These are phyloP conservation scores for Orbilia quercus DNA, from an alignment of 2,329 filamentous ascomycete genomes.

Conservation along the genomic window DNA sequence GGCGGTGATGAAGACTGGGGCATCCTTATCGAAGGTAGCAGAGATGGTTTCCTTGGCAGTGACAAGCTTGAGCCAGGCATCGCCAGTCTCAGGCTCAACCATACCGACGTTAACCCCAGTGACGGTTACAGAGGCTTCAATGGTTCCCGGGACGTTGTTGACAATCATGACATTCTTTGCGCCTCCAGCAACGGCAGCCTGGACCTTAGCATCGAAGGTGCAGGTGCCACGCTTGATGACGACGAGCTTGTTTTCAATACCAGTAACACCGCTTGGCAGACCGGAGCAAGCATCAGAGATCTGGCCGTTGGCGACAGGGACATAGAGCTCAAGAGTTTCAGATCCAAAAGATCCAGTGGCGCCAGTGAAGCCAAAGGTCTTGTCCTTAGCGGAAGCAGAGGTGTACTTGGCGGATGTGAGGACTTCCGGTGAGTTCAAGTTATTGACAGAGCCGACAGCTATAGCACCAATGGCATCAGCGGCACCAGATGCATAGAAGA, in stretches of 20 bases:
- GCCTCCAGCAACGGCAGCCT: conserved; percentile 68
- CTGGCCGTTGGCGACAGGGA: conserved; percentile 58
- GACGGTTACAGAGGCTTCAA: conserved; percentile 34
- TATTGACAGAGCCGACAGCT: conserved; percentile 64
- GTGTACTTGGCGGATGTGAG: conserved; percentile 59
- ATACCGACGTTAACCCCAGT: conserved; percentile 57
- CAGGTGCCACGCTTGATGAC: conserved; percentile 72
- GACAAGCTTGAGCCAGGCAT: conserved; percentile 37
- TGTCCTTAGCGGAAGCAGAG: conserved; percentile 58
- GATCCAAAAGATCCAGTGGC: conserved; percentile 58
- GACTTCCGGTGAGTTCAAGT: conserved; percentile 60
- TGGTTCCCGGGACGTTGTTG: conserved; percentile 65
- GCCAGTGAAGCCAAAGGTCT: conserved; percentile 59
- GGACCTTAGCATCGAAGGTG: conserved; percentile 69
- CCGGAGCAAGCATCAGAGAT: conserved; percentile 68
- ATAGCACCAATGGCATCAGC: conserved; percentile 65
- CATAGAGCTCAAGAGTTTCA: conserved; percentile 36
- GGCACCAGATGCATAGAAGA: conserved; percentile 66
- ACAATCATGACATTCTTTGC: conserved; percentile 73
- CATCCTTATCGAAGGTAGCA: conserved; percentile 39
- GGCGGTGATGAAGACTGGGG: conserved; percentile 45
- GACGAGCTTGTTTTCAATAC: conserved; percentile 70
- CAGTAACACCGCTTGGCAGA: conserved; percentile 68
- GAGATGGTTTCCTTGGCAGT: conserved; percentile 50
- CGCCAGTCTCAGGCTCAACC: conserved; percentile 52